These are phyloP conservation scores for Quercus lobata DNA, from an alignment of 331 rosid genomes.

Conservation along the genomic window DNA sequence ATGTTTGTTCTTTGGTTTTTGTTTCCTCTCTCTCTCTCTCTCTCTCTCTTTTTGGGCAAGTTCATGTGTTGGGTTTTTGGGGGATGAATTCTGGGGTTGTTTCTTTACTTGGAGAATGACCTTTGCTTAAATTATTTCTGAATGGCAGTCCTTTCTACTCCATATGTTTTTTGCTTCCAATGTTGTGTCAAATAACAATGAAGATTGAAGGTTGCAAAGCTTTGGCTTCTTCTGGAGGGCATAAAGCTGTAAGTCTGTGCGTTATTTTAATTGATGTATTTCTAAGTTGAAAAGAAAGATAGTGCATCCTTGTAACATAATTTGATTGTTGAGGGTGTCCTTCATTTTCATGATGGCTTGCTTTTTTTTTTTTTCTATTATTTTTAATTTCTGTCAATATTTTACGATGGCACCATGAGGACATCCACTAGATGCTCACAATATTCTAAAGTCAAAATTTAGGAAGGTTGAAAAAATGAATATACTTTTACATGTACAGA, in stretches of 20 bases:
- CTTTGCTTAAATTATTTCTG: constrained; percentile 21
- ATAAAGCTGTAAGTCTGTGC: constrained; percentile 55
- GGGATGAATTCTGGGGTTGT: background rate
- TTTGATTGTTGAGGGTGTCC: background rate
- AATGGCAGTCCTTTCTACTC: constrained; percentile 74
- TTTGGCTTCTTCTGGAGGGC: constrained; percentile 66
- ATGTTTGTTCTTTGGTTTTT: background rate
- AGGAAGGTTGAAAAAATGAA: background rate
- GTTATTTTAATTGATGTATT: background rate
- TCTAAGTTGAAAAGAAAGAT: too few species aligned
- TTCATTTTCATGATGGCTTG: background rate
- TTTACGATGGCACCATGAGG: background rate
- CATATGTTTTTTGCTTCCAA: constrained; percentile 80
- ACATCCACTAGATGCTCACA: background rate
- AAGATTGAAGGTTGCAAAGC: constrained; percentile 65
- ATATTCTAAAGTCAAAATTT: background rate
- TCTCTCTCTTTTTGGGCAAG: background rate
- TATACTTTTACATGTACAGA: background rate
- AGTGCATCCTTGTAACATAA: background rate
- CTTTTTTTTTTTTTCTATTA: background rate
- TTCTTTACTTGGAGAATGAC: constrained; percentile 9
- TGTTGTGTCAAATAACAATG: constrained; percentile 83
- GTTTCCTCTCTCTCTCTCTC: background rate
- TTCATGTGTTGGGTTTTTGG: background rate
- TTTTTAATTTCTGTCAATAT: background rate